Evolutionary conservation across 2,329 filamentous ascomycete genomes (phyloP), one percentile per base, ranked within the genome.

Genomic region (Beauveria sp.): DNA sequence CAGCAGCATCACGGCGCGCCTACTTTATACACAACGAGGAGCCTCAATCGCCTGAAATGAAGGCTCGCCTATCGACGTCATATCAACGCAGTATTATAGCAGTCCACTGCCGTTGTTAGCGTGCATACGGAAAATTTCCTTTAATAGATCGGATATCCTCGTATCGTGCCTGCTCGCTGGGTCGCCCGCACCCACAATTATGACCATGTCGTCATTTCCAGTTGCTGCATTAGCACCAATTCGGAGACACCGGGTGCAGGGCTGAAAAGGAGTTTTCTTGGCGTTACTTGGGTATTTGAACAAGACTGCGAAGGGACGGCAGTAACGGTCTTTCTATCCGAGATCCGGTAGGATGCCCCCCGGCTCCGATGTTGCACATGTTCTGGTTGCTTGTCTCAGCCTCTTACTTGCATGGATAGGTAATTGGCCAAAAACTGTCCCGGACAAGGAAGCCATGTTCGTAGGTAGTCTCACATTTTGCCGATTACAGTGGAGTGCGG

Each of bases 121-220:
- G 28, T 40, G 28, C 42, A 28, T 50, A 42, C 30, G 28, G 30
- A 51, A 26, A 50, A 51, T 52, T 60, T 54, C 49, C 50, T 28
- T 42, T 53, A 28, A 46, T 54, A 60, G 58, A 60, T 54, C 5
- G 28, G 24, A 20, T 28, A 24, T 20, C n/a, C 58, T 60, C 58
- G 58, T 60, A 54, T 60, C 40, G 58, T 46, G 10, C 58, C 22
- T 26, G 42, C 38, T 28, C 42, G n/a, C 50, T 54, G 58, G 50
- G 58, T 47, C 58, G 18, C 28, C 4, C 7, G 50, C 58, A 60
- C 40, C 58, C 58, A 60, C 58, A 60, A 60, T 60, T 60, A 47
- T 42, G 58, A 54, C 58, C 7, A 53, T 54, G 58, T 42, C 49
- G 40, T 60, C 58, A 52, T 59, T 52, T 14, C 6, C 10, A 50